These are phyloP conservation scores for Tetrastigma voinierianum DNA, from an alignment of 164 flowering plant species.

Conservation along the genomic window DNA sequence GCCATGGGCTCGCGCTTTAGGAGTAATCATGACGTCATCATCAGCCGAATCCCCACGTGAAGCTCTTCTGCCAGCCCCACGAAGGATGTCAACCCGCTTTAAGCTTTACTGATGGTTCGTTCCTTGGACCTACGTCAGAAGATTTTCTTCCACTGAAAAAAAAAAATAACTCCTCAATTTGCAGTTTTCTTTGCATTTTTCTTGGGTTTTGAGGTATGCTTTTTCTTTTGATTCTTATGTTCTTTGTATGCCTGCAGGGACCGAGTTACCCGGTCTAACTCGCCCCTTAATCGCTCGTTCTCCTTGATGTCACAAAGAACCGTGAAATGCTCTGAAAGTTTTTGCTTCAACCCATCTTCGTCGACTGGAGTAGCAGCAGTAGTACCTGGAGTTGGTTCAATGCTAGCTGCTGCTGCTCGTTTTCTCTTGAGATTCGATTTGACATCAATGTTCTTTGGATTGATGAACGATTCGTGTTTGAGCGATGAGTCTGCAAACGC, in stretches of 20 bases:
- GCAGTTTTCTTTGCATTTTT: conserved; percentile 17
- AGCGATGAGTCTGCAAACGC: conserved; percentile 60
- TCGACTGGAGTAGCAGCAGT: conserved; percentile 14
- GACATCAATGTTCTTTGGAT: conserved; percentile 14
- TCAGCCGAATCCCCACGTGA: too few species aligned
- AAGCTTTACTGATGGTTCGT: too few species aligned
- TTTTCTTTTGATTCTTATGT: conserved; percentile 50
- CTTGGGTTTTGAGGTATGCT: conserved; percentile 11
- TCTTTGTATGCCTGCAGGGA: conserved; percentile 48
- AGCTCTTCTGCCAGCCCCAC: too few species aligned
- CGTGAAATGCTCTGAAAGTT: conserved; percentile 53
- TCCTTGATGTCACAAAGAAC: conserved; percentile 56
- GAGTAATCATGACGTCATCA: too few species aligned
- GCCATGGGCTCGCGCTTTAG: too few species aligned
- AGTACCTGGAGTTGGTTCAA: conserved; percentile 3
- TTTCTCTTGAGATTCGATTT: conserved; percentile 45
- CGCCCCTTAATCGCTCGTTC: conserved; percentile 59
- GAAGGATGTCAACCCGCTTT: too few species aligned
- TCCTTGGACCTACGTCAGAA: too few species aligned
- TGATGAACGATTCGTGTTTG: conserved; percentile 42
- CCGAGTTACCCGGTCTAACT: conserved; percentile 38
- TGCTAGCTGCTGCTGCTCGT: conserved; percentile 19
- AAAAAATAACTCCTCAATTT: conserved; percentile 30
- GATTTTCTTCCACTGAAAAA: conserved; percentile 21
- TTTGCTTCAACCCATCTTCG: conserved; percentile 50